Conservation (phyloP, 1,284 basidiomycete genomes). For the Pseudozyma pruni region DNA sequence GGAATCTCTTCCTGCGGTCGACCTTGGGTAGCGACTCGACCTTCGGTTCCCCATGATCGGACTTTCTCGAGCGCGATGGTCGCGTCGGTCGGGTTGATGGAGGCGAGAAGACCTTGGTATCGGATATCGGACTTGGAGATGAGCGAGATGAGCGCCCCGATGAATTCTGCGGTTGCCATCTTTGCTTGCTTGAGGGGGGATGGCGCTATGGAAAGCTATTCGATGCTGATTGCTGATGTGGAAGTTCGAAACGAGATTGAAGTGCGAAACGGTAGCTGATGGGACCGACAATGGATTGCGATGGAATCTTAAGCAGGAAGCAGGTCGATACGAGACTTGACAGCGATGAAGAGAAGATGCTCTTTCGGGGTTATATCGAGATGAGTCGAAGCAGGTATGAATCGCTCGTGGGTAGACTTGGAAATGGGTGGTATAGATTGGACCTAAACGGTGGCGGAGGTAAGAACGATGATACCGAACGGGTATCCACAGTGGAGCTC, state of each 20-base stretch:
- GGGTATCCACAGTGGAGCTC: too few relatives aligned
- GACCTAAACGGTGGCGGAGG: too few relatives aligned
- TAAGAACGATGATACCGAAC: too few relatives aligned
- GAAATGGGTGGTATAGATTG: too few relatives aligned
- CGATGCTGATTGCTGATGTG: neutral
- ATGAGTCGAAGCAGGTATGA: neutral
- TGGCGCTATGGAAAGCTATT: too few relatives aligned
- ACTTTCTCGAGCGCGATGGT: constrained; percentile 89
- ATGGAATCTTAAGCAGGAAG: too few relatives aligned
- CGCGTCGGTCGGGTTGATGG: constrained; percentile 82
- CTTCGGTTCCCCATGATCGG: constrained; percentile 87
- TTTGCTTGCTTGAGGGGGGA: neutral
- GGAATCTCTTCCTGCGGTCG: constrained; percentile 70
- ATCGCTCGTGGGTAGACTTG: too few relatives aligned
- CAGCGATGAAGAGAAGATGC: too few relatives aligned
- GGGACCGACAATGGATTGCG: too few relatives aligned
- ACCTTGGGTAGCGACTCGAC: constrained; percentile 72
- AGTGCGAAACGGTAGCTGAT: too few relatives aligned
- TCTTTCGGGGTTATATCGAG: too few relatives aligned
- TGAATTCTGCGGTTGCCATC: constrained; percentile 62
- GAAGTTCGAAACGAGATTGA: neutral
- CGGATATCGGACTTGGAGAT: constrained; percentile 90
- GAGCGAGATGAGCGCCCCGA: constrained; percentile 75
- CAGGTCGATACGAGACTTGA: too few relatives aligned
- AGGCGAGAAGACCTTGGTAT: constrained; percentile 84